Evolutionary conservation across 2,329 filamentous ascomycete genomes (phyloP).

Genomic region (Alternaria alternata): DNA sequence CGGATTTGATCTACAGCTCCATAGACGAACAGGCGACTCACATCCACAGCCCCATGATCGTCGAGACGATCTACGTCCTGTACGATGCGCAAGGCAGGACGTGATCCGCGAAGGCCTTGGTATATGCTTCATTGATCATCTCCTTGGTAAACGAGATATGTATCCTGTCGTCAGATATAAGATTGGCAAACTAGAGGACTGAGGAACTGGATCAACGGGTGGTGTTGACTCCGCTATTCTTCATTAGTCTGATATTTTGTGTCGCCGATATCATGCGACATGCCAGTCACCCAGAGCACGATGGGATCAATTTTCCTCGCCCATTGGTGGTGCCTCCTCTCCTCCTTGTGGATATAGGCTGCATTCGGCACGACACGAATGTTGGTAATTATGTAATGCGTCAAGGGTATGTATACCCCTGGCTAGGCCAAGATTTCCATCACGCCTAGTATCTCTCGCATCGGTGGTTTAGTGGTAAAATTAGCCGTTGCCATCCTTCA

Average conservation of each 20-base stretch:
- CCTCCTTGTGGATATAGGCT: neutral
- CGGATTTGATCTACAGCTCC: neutral
- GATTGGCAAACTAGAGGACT: neutral
- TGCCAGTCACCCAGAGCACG: neutral
- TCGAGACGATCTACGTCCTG: constrained; percentile 2
- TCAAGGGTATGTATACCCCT: neutral
- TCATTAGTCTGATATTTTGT: neutral
- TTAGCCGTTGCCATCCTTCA: too few species aligned
- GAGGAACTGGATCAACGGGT: neutral
- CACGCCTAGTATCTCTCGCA: too few species aligned
- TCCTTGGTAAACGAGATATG: neutral
- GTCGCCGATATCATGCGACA: neutral
- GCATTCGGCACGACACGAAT: neutral
- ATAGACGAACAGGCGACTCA: neutral
- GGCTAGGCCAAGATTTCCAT: too few species aligned
- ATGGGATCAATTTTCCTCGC: neutral
- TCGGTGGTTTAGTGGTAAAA: too few species aligned
- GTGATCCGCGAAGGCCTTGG: neutral
- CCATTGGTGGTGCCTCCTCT: neutral
- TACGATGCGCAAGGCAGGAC: neutral
- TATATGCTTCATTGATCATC: neutral
- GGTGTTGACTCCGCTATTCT: neutral
- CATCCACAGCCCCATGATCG: neutral
- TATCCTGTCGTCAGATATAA: neutral
- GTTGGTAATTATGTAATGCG: neutral